Evolutionary conservation across 1,139 yeast species (phyloP).

Genomic region (Pichia sp.): DNA sequence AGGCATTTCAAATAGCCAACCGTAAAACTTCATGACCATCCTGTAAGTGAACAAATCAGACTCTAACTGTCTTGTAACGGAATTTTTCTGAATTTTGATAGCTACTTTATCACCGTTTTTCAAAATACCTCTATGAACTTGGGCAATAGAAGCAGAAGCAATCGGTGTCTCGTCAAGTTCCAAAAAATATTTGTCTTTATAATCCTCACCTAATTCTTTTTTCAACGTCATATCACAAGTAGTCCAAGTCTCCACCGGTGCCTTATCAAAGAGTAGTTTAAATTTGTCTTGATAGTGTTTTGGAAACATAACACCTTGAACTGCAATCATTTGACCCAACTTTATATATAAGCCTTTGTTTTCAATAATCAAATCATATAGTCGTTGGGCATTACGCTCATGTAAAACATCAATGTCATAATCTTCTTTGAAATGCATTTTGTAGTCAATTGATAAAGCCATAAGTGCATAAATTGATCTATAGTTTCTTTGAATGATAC

Average conservation of each 20-base stretch:
- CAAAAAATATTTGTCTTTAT: conserved; percentile 39
- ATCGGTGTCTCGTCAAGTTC: conserved; percentile 46
- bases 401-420: conserved; percentile 48
- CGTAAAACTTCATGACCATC: conserved; percentile 46
- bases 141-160: conserved; percentile 72
- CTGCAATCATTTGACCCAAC: conserved; percentile 68
- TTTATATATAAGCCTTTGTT: conserved; percentile 74
- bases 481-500: conserved; percentile 44
- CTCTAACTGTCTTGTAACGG: conserved; percentile 47
- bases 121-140: conserved; percentile 54
- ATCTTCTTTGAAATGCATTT: conserved; percentile 37
- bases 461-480: conserved; percentile 44
- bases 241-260: conserved; percentile 61
- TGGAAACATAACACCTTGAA: conserved; percentile 65
- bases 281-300: conserved; percentile 50
- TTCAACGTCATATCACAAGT: conserved; percentile 41
- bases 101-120: conserved; percentile 52
- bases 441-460: conserved; percentile 55
- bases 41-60: conserved; percentile 56
- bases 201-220: conserved; percentile 39
- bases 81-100: conserved; percentile 60
- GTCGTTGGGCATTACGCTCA: conserved; percentile 48
- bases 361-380: conserved; percentile 43
- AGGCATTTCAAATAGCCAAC: conserved; percentile 57
- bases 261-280: conserved; percentile 55